These are phyloP conservation scores for Nitzschia sp. DNA, from an alignment of 108 stramenopile genomes.

Conservation along the genomic window DNA sequence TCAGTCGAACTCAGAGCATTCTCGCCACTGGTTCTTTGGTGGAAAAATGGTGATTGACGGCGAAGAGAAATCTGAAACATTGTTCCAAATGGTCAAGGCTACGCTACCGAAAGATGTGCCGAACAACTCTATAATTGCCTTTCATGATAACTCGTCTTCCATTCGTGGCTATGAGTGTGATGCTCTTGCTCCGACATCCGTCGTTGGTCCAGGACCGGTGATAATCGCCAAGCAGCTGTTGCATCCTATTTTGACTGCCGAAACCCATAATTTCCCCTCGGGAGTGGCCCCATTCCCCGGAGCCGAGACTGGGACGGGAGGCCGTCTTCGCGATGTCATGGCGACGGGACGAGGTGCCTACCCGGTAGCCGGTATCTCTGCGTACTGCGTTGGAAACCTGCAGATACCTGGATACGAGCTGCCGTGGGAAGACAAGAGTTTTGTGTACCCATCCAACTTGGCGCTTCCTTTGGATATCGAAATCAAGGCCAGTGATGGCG, in stretches of 20 bases:
- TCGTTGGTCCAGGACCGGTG: conserved; percentile 60
- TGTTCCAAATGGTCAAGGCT: conserved; percentile 98
- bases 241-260: conserved; percentile 97
- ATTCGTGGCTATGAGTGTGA: conserved; percentile 89
- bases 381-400: conserved; percentile 99
- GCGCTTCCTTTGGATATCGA: conserved; percentile 93
- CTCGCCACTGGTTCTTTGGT: conserved; percentile 99
- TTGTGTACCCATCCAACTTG: conserved; percentile 87
- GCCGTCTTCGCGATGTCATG: conserved; percentile 97
- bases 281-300: conserved; percentile 99
- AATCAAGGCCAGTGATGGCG: conserved; percentile 95
- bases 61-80: conserved; percentile 86
- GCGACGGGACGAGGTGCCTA: conserved; percentile 97
- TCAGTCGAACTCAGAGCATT: conserved; percentile 98
- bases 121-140: conserved; percentile 96
- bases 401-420: conserved; percentile 91
- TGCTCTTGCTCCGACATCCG: conserved; percentile 56
- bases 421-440: conserved; percentile 93
- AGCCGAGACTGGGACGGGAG: conserved; percentile 99
- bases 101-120: conserved; percentile 80
- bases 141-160: conserved; percentile 96
- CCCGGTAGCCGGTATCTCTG: conserved; percentile 89
- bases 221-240: conserved; percentile 51
- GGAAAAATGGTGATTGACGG: conserved; percentile 99
- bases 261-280: conserved; percentile 99